Evolutionary conservation across 305 asterid species (phyloP), one percentile per base, ranked within the genome.

Genomic region (Fraxinus paxiana): DNA sequence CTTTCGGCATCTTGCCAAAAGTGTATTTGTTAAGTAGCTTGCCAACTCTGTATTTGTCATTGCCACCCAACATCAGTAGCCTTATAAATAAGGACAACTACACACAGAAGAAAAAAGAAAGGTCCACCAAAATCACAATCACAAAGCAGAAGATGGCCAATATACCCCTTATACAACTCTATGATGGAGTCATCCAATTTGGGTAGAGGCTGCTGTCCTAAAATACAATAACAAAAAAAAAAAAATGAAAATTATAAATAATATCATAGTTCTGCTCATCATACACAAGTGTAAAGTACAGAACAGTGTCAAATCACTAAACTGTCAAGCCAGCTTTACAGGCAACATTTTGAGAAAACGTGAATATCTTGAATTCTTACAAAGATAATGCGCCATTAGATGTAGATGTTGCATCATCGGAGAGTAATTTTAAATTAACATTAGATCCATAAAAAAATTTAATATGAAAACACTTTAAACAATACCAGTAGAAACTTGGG

Each of bases 1-100:
- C 99, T 92, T 96, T 96, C 5, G 99, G 97, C 81, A 96, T 88
- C 87, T 96, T 96, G 35, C 98, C 99, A 7, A 96, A 85, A n/a
- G 93, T 96, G 89, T 92, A 94, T 86, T 92, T 96, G 89, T 35
- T 88, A 59, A 96, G 93, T 79, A 90, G 92, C 88, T 91, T 89
- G 51, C 97, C 98, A n/a, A 96, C 98, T 59, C 97, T 95, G 89
- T 86, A 90, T 81, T 26, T 18, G 51, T 13, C 82, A 72, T 65
- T 41, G 31, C 22, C 74, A 77, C 24, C 10, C 63, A 77, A 51
- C 33, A 78, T 81, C 65, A 79, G 12, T 37, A 76, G 77, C 78
- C 5, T 77, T 10, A 75, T 26, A 12, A 30, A 34, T 70, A 6
- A 83, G 46, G 46, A 41, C 67, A 35, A 79, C 73, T 31, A 41